phyloP scores from a whole-genome alignment of 2,329 filamentous ascomycete genomes.

The Fusarium sarcochroum region DNA sequence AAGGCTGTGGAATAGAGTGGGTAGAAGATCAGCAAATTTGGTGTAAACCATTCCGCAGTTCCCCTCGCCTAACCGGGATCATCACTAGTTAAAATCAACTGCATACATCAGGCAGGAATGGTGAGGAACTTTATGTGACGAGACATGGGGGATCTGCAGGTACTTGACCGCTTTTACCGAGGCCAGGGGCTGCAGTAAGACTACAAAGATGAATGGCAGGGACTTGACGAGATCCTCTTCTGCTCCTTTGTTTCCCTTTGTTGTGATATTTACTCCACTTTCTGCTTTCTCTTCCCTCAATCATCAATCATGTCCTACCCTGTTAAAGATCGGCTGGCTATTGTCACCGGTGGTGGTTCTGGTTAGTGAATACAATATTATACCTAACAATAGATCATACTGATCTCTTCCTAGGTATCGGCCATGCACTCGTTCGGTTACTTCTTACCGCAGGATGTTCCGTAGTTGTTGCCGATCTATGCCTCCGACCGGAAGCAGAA shows the following conservation, averaged over 20 bases:
- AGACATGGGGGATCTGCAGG: too few relatives aligned
- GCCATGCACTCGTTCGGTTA: slow-evolving; percentile 3
- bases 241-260: neutral
- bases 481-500: slow-evolving; percentile 24
- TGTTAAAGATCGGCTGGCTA: slow-evolving; percentile 14
- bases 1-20: too few relatives aligned
- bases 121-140: too few relatives aligned
- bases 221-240: neutral
- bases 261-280: neutral
- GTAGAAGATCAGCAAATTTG: too few relatives aligned
- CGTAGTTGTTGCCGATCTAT: slow-evolving; percentile 12
- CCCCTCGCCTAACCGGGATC: too few relatives aligned
- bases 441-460: slow-evolving; percentile 14
- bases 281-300: neutral
- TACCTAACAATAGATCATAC: neutral
- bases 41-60: too few relatives aligned
- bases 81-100: too few relatives aligned
- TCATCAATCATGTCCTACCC: slow-evolving; percentile 20
- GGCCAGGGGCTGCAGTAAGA: too few relatives aligned
- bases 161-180: neutral
- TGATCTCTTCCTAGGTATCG: slow-evolving; percentile 19
- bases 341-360: slow-evolving; percentile 38
- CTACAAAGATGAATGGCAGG: neutral
- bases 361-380: slow-evolving; percentile 2
- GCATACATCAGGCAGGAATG: too few relatives aligned